Conservation (phyloP, 305 asterid genomes). For the Fraxinus latifolia region DNA sequence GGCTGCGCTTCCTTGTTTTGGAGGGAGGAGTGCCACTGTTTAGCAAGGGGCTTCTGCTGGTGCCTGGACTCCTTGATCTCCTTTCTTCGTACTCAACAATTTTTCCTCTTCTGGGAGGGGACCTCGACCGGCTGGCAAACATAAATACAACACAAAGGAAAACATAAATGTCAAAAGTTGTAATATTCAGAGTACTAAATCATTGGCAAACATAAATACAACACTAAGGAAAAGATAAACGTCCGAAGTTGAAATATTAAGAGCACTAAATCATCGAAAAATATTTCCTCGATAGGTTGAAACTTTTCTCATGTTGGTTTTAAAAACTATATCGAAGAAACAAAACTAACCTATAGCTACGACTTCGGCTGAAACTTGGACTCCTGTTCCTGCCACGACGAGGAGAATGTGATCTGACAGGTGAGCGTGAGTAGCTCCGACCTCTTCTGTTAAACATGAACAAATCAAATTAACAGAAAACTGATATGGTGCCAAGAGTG, state of each 20-base stretch:
- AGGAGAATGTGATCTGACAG: slow-evolving; percentile 90
- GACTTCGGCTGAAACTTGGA: slow-evolving; percentile 78
- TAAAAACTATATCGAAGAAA: background rate
- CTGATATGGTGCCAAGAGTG: background rate
- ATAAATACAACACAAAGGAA: background rate
- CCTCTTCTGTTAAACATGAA: slow-evolving; percentile 44
- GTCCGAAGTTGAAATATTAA: background rate
- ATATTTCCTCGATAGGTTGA: background rate
- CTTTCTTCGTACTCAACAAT: slow-evolving; percentile 45
- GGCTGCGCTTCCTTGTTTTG: slow-evolving; percentile 55
- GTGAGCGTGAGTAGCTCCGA: slow-evolving; percentile 79
- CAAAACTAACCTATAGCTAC: slow-evolving; percentile 64
- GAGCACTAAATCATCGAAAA: background rate
- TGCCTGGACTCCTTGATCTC: slow-evolving; percentile 57
- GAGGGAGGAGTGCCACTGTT: slow-evolving; percentile 43
- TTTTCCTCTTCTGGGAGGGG: slow-evolving; percentile 68
- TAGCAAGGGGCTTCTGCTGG: slow-evolving; percentile 44
- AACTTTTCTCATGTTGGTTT: background rate
- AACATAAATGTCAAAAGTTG: background rate
- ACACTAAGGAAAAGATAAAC: background rate
- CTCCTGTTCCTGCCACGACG: slow-evolving; percentile 68
- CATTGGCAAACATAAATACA: slow-evolving; percentile 31
- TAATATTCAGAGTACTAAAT: background rate
- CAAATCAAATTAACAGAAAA: background rate
- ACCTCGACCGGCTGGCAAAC: slow-evolving; percentile 67